Evolutionary conservation across 2,329 filamentous ascomycete species (phyloP).

Genomic region (Colletotrichum sp.): DNA sequence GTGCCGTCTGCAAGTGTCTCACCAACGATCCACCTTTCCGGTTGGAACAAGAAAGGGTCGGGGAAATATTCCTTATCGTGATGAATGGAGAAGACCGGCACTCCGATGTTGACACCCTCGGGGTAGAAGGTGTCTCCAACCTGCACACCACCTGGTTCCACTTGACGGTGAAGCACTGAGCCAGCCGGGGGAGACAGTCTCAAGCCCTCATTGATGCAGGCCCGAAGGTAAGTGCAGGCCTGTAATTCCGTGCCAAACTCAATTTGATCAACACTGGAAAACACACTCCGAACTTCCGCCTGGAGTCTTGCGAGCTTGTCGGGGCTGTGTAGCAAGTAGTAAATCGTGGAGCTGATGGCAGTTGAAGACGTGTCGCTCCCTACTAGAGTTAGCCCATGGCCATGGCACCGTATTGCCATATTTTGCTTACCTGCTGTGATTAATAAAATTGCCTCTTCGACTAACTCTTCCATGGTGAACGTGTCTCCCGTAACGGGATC

Average conservation of each 20-base stretch:
- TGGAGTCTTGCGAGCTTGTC: background rate
- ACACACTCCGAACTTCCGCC: background rate
- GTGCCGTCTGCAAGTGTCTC: background rate
- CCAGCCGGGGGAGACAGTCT: background rate
- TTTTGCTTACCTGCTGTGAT: background rate
- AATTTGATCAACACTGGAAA: background rate
- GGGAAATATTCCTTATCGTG: background rate
- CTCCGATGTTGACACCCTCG: background rate
- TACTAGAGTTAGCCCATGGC: fast-evolving
- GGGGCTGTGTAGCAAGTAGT: background rate
- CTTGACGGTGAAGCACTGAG: background rate
- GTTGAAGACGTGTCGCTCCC: conserved; percentile 6
- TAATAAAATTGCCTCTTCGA: conserved; percentile 3
- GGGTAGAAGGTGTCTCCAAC: background rate
- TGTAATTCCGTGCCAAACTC: background rate
- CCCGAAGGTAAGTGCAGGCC: conserved; percentile 1
- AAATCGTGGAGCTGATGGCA: background rate
- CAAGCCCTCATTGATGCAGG: background rate
- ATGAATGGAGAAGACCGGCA: conserved; percentile 3
- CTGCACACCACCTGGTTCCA: background rate
- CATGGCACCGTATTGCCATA: background rate
- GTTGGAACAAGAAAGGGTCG: background rate
- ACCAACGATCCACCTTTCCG: background rate
- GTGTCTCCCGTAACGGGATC: background rate
- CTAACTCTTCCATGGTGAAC: conserved; percentile 5